Conservation (phyloP, 2,329 filamentous ascomycete genomes). For the Penicillium frequentans region DNA sequence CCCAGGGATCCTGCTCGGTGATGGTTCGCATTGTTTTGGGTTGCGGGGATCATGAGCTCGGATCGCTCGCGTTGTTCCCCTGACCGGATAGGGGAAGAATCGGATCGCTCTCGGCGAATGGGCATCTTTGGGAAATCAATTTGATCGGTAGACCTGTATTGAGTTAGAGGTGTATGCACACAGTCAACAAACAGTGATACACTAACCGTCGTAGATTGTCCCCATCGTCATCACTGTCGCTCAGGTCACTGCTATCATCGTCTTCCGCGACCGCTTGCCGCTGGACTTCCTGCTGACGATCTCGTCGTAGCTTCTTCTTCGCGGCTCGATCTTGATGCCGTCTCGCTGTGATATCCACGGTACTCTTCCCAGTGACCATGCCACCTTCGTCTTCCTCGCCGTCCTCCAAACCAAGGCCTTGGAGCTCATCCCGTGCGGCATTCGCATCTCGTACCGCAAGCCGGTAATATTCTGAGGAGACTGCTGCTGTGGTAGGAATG, state of each 20-base stretch:
- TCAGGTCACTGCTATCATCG: slow-evolving; percentile 66
- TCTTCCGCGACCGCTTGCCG: slow-evolving; percentile 59
- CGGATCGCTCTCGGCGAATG: slow-evolving; percentile 71
- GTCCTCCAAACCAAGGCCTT: slow-evolving; percentile 42
- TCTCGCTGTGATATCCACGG: slow-evolving; percentile 58
- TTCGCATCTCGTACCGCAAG: slow-evolving; percentile 41
- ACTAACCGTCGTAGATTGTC: slow-evolving; percentile 43
- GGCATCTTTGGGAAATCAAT: slow-evolving; percentile 98
- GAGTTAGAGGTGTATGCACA: slow-evolving; percentile 14
- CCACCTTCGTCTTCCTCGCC: slow-evolving; percentile 63
- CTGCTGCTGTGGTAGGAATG: slow-evolving; percentile 59
- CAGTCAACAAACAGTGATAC: not conserved
- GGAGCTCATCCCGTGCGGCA: slow-evolving; percentile 26
- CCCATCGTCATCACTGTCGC: slow-evolving; percentile 65
- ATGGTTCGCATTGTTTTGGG: slow-evolving; percentile 47
- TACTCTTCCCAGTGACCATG: slow-evolving; percentile 61
- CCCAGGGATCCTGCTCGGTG: slow-evolving; percentile 58
- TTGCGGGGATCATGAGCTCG: slow-evolving; percentile 55
- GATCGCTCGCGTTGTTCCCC: slow-evolving; percentile 45
- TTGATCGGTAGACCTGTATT: slow-evolving; percentile 70
- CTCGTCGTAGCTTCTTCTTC: slow-evolving; percentile 33
- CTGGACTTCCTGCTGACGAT: slow-evolving; percentile 50
- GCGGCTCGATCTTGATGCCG: slow-evolving; percentile 29
- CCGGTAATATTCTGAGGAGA: slow-evolving; percentile 64
- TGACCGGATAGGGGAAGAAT: slow-evolving; percentile 77